These are phyloP conservation scores for Zoysia japonica DNA, from an alignment of 176 grass and related monocot species.

Conservation along the genomic window DNA sequence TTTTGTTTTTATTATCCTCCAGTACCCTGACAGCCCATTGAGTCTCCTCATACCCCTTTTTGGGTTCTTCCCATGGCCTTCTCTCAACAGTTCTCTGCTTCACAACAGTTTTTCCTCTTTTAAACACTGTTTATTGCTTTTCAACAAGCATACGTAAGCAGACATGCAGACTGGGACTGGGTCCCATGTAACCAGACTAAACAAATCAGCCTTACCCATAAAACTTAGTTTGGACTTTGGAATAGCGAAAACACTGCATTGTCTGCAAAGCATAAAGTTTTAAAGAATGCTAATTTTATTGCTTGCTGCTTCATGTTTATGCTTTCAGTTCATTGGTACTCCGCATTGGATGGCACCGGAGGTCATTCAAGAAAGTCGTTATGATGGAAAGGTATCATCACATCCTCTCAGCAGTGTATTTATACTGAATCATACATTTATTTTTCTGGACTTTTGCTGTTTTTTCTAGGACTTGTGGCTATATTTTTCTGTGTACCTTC, in stretches of 20 bases:
- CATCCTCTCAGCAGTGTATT: background rate
- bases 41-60: background rate
- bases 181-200: background rate
- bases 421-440: conserved; percentile 19
- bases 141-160: background rate
- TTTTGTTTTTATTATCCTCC: background rate
- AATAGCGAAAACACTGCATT: background rate
- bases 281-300: conserved; percentile 21
- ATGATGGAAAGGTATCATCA: conserved; percentile 92
- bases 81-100: background rate
- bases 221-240: background rate
- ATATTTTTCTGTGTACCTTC: conserved; percentile 5
- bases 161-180: background rate
- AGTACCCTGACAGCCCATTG: background rate
- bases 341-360: conserved; percentile 99
- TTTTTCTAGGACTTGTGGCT: background rate
- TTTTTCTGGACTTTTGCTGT: conserved; percentile 24
- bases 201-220: background rate
- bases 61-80: background rate
- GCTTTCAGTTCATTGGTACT: conserved; percentile 95
- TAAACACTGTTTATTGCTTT: background rate
- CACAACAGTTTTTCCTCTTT: background rate
- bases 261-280: conserved; percentile 7
- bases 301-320: conserved; percentile 41
- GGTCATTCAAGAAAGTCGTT: conserved; percentile 99